Conservation (phyloP, 306 rosid genomes). For the Pterocarpus macrocarpus region DNA sequence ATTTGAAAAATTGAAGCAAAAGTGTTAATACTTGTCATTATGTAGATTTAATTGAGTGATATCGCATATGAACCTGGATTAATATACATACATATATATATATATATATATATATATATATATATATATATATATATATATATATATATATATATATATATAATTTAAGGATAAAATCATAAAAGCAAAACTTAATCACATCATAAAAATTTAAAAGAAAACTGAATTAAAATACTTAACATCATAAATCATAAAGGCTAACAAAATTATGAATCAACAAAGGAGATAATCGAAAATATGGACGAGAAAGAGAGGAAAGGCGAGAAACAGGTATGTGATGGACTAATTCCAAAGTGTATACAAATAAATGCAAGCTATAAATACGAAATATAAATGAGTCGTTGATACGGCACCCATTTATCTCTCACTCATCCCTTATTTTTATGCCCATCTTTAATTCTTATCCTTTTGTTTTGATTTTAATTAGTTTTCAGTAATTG, state of each 20-base stretch:
- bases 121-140: too few relatives aligned
- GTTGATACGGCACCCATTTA: neutral
- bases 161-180: too few relatives aligned
- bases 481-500: constrained; percentile 20
- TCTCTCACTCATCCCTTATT: neutral
- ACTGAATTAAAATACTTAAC: too few relatives aligned
- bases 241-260: too few relatives aligned
- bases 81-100: too few relatives aligned
- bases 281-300: neutral
- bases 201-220: neutral
- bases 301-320: neutral
- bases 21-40: too few relatives aligned
- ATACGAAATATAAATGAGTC: neutral
- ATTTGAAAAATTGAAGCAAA: too few relatives aligned
- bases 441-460: constrained; percentile 19
- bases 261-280: neutral
- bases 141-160: too few relatives aligned
- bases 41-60: too few relatives aligned
- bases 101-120: too few relatives aligned
- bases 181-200: too few relatives aligned
- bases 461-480: constrained; percentile 28
- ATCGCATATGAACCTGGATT: too few relatives aligned
- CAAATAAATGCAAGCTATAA: neutral
- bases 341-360: constrained; percentile 5
- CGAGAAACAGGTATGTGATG: neutral